Conservation (phyloP, 163 green algal species). For the Chlorella variabilis region DNA sequence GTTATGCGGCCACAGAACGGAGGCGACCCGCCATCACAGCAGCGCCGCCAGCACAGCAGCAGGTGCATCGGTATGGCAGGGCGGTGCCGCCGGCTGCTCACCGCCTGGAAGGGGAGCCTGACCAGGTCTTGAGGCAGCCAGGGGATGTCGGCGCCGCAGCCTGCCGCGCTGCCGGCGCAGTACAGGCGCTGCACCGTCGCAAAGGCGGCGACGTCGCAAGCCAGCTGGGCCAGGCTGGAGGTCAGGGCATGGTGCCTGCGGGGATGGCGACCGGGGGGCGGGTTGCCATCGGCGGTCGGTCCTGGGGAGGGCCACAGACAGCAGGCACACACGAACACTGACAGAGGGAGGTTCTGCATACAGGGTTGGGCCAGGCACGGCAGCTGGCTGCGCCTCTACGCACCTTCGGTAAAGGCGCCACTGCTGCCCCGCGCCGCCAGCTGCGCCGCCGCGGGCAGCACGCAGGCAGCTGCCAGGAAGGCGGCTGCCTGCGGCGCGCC, state of each 20-base stretch:
- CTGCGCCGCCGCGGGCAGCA: background rate
- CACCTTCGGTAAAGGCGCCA: background rate
- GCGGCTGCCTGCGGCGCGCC: background rate
- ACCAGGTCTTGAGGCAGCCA: background rate
- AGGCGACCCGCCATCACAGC: no score
- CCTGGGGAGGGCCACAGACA: no score
- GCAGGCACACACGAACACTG: no score
- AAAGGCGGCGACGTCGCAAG: background rate
- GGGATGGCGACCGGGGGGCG: no score
- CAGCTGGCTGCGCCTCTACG: no score
- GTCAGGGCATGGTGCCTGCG: background rate
- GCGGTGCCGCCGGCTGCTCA: no score
- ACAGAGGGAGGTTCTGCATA: no score
- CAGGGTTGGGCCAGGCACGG: no score
- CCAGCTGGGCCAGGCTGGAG: background rate
- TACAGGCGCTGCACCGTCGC: background rate
- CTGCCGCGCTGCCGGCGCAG: background rate
- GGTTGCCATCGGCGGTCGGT: no score
- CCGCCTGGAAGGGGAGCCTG: slow-evolving; percentile 2
- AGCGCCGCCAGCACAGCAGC: no score
- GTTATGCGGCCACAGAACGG: no score
- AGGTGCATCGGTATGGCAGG: no score
- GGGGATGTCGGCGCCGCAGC: background rate
- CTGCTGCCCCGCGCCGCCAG: background rate
- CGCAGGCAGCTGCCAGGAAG: background rate